Base-by-base conservation (phyloP, 345 rosid genomes). In the Dovyalis caffra region DNA sequence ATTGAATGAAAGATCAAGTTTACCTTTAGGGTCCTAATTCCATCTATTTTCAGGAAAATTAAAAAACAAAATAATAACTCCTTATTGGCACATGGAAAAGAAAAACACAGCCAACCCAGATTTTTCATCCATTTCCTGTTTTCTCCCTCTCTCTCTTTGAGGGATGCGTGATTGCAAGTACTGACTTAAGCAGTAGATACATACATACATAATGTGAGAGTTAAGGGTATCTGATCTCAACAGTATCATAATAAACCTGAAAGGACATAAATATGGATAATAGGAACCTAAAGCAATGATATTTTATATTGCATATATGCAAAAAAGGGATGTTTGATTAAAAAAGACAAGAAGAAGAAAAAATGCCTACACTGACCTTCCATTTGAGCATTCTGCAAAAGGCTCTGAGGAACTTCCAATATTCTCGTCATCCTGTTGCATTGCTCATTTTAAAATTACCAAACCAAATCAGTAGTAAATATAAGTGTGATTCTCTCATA, bases 341-440 rank as follows among this genome's bases (percentile, higher is more conserved):
- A 68, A 29, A 68, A 38, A 23, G n/a, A 12, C 8, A 23, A 5
- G 51, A 8, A 74, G 16, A 33, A 49, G 63, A 21, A 23, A 2
- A 62, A 63, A 7, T 25, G 9, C 25, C 64, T 37, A 23, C 2
- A 75, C 68, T 80, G 66, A 82, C 85, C 82, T 74, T 2, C 14
- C 58, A 57, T 4, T 65, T 14, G 56, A 70, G 78, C 33, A 57
- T 8, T 79, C 73, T 82, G 73, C 76, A 28, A 71, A 66, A 20
- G 49, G 66, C 47, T 70, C 68, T 14, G 51, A 56, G 65, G 70
- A 72, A 72, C 74, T 74, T 66, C 45, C 72, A 43, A 35, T 74
- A 65, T 15, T 66, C 74, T 64, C 75, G 43, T 43, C 69, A 77
- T 76, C 83, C 85, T 78, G 76, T 20, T 68, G 70, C 14, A 57